phyloP scores from a whole-genome alignment of 2,329 filamentous ascomycete species.

The Cadophora sp. region DNA sequence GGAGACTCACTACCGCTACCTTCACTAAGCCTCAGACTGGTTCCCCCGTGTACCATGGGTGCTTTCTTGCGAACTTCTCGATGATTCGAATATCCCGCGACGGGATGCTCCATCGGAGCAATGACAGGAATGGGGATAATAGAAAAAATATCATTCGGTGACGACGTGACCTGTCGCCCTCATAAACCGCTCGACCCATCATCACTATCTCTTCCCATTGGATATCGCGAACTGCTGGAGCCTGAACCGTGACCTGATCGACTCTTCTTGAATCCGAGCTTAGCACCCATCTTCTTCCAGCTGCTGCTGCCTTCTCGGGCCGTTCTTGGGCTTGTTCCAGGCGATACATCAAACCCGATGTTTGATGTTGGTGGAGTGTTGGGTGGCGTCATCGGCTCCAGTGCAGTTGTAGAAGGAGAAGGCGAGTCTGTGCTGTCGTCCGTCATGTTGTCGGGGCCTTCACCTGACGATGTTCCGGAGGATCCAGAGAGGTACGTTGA shows the following conservation, averaged over 20 bases:
- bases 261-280: constrained; percentile 63
- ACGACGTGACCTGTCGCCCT: constrained; percentile 64
- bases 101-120: constrained; percentile 39
- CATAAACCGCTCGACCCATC: constrained; percentile 54
- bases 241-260: constrained; percentile 55
- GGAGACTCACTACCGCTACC: constrained; percentile 39
- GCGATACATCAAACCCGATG: constrained; percentile 39
- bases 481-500: constrained; percentile 40
- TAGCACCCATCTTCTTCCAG: constrained; percentile 70
- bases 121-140: constrained; percentile 40
- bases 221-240: constrained; percentile 49
- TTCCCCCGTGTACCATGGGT: constrained; percentile 38
- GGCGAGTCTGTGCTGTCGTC: constrained; percentile 71
- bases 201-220: constrained; percentile 45
- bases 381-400: constrained; percentile 76
- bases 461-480: constrained; percentile 54
- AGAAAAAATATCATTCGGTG: constrained; percentile 48
- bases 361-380: constrained; percentile 72
- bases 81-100: constrained; percentile 34
- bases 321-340: constrained; percentile 38
- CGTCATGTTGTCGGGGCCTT: constrained; percentile 59
- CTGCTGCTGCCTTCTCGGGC: constrained; percentile 53
- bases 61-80: constrained; percentile 32
- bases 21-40: constrained; percentile 43
- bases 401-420: constrained; percentile 54